phyloP scores from a whole-genome alignment of 2,329 filamentous ascomycete genomes.

The Clarireedia paspali region DNA sequence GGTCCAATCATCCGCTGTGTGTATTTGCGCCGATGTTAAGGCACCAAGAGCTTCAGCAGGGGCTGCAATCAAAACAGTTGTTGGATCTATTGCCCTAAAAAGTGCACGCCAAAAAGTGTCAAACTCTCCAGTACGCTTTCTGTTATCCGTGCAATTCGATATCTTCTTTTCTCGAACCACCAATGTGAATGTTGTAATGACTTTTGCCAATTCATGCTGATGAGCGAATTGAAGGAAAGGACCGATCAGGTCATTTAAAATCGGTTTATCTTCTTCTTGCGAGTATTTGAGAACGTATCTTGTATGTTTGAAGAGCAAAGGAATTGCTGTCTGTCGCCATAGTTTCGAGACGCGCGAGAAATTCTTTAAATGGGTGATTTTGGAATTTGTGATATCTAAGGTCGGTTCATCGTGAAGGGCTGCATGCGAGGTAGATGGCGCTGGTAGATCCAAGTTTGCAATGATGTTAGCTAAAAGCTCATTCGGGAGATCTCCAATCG shows the following conservation, averaged over 20 bases:
- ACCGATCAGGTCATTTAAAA: conserved; percentile 15
- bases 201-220: conserved; percentile 26
- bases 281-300: conserved; percentile 30
- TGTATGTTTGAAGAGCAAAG: conserved; percentile 49
- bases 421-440: conserved; percentile 39
- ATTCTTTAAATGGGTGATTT: conserved; percentile 43
- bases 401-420: conserved; percentile 42
- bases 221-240: conserved; percentile 32
- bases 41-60: conserved; percentile 55
- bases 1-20: conserved; percentile 51
- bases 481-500: conserved; percentile 41
- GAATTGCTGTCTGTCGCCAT: conserved; percentile 45
- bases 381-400: conserved; percentile 34
- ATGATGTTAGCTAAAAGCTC: conserved; percentile 55
- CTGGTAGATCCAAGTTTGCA: conserved; percentile 40
- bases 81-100: conserved; percentile 45
- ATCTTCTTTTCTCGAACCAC: conserved; percentile 28
- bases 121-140: conserved; percentile 10
- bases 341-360: conserved; percentile 44
- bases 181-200: conserved; percentile 42
- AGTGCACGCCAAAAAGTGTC: conserved; percentile 45
- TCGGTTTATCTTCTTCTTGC: conserved; percentile 6
- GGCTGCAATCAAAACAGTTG: conserved; percentile 49
- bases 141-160: conserved; percentile 11
- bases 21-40: conserved; percentile 49